Evolutionary conservation across 1,284 basidiomycete genomes (phyloP).

Genomic region (Leccinum angustisporum): DNA sequence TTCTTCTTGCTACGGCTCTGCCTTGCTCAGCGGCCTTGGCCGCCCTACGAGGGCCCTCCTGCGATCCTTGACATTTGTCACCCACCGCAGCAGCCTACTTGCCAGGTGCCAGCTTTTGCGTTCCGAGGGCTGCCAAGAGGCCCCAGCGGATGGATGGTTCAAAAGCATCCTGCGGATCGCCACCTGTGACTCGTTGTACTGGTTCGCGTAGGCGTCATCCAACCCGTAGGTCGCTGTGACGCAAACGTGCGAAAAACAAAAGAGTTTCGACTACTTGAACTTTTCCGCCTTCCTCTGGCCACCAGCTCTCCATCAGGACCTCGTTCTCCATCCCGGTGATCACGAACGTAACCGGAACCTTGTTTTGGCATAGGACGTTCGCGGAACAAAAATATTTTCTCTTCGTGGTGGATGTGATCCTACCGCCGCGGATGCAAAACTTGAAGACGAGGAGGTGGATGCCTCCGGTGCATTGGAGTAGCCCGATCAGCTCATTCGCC

Average conservation of each 20-base stretch:
- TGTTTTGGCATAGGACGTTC: constrained; percentile 25
- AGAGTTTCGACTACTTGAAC: constrained; percentile 13
- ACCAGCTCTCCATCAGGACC: constrained; percentile 28
- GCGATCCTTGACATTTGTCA: constrained; percentile 9
- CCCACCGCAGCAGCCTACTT: constrained; percentile 22
- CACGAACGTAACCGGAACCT: constrained; percentile 28
- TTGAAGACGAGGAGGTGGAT: constrained; percentile 26
- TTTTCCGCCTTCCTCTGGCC: constrained; percentile 12
- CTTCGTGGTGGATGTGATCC: constrained; percentile 22
- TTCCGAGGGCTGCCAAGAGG: constrained; percentile 22
- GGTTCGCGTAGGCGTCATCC: constrained; percentile 9
- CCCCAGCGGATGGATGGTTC: constrained; percentile 10
- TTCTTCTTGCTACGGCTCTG: constrained; percentile 11
- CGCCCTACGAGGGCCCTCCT: background rate
- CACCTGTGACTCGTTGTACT: constrained; percentile 17
- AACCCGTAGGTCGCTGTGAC: constrained; percentile 22
- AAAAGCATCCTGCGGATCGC: constrained; percentile 21
- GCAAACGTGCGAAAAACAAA: constrained; percentile 24
- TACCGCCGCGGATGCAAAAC: constrained; percentile 26
- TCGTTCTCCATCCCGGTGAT: constrained; percentile 29
- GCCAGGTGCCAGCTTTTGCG: constrained; percentile 23
- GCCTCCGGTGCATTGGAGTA: constrained; percentile 27
- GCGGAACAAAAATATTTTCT: constrained; percentile 28
- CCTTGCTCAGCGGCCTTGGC: constrained; percentile 11
- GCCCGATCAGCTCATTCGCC: constrained; percentile 21